A percentile compares a stretch with the other conserved stretches of the same genome.
Conservation (phyloP, 495 filamentous ascomycete genomes). For the Neurospora sp. region DNA sequence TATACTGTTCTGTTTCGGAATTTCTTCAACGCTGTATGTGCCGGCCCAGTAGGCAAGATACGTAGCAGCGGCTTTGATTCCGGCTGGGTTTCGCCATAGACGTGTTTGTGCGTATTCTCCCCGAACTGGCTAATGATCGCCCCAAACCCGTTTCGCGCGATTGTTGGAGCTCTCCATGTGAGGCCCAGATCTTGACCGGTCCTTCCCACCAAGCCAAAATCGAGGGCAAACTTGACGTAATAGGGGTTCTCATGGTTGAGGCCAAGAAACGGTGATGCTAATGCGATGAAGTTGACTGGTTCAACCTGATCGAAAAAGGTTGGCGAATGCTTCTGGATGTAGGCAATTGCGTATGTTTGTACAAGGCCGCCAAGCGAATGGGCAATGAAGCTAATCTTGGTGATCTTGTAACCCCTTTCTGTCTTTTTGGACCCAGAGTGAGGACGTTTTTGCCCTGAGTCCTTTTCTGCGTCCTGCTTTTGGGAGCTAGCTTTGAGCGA, state of each 20-base stretch:
- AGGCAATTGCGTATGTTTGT: conserved; percentile 93
- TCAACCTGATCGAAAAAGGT: conserved; percentile 79
- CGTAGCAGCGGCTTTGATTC: conserved; percentile 82
- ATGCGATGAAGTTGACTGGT: conserved; percentile 87
- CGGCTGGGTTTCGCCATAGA: conserved; percentile 56
- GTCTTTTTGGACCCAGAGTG: conserved; percentile 25
- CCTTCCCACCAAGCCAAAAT: conserved; percentile 88
- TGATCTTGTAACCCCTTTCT: conserved; percentile 65
- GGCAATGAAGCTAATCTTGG: conserved; percentile 90
- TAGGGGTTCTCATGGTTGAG: conserved; percentile 95
- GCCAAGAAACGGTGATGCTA: conserved; percentile 84
- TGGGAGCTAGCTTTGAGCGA: conserved; percentile 17
- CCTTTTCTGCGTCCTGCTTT: conserved; percentile 20
- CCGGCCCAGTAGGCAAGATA: conserved; percentile 86
- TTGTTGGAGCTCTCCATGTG: conserved; percentile 82
- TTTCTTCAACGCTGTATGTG: conserved; percentile 73
- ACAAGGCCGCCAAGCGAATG: conserved; percentile 88
- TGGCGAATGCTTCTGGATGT: conserved; percentile 93
- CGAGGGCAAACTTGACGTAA: conserved; percentile 93
- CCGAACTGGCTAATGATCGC: conserved; percentile 73
- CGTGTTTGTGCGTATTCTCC: conserved; percentile 50
- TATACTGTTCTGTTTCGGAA: conserved; percentile 91
- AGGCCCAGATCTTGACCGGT: conserved; percentile 92
- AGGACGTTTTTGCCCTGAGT: conserved; percentile 23
- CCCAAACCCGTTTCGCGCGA: conserved; percentile 78